phyloP scores from a whole-genome alignment of 1,139 yeast species.

The Lodderomyces pseudojiufengensis region DNA sequence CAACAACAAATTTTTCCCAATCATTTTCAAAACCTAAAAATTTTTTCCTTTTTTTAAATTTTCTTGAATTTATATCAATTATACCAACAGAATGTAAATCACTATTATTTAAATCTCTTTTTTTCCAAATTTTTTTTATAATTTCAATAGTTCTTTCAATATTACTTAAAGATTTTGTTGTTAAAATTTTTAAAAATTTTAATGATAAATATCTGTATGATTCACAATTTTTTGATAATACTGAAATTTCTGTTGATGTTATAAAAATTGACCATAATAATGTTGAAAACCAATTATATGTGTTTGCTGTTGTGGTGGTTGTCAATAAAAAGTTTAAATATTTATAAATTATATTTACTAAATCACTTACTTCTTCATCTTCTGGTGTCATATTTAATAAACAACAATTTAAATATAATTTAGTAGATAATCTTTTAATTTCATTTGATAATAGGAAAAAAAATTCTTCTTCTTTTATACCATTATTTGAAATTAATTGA shows the following conservation, averaged over 20 bases:
- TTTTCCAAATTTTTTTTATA: conserved; percentile 25
- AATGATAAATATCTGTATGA: conserved; percentile 23
- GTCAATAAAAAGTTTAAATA: conserved; percentile 23
- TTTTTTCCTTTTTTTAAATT: conserved; percentile 10
- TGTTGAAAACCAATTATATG: conserved; percentile 26
- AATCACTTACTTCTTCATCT: conserved; percentile 14
- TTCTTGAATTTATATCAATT: conserved; percentile 9
- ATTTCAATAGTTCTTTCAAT: conserved; percentile 22
- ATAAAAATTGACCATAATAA: conserved; percentile 27
- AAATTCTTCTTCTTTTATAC: conserved; percentile 18
- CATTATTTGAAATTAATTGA: not conserved
- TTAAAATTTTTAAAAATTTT: conserved; percentile 23
- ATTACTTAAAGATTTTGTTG: conserved; percentile 25
- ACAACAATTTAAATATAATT: conserved; percentile 27
- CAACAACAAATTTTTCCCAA: conserved; percentile 30
- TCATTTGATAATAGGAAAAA: conserved; percentile 28
- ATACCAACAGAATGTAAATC: conserved; percentile 21
- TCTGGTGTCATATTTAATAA: conserved; percentile 19
- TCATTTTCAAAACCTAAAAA: conserved; percentile 23
- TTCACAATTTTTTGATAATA: conserved; percentile 21
- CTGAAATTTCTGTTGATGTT: conserved; percentile 23
- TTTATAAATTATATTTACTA: conserved; percentile 17
- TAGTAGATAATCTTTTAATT: conserved; percentile 22
- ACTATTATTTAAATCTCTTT: conserved; percentile 23
- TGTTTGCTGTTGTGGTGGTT: conserved; percentile 19